Base-by-base conservation (phyloP, 257 asterid genomes). In the Echites panduratus region DNA sequence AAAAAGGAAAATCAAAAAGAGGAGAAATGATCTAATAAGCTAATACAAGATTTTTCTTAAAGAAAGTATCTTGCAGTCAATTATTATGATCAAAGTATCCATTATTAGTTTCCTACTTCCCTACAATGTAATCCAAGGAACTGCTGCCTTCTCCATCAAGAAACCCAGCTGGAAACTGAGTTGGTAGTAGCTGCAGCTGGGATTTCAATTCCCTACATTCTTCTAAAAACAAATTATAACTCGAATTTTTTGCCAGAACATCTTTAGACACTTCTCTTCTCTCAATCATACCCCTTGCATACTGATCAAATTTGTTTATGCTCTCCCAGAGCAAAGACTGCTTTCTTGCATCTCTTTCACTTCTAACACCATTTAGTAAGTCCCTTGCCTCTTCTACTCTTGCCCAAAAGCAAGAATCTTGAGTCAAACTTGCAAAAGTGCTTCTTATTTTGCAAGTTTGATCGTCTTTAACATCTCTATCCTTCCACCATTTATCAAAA, bases 351-450 rank as follows among this genome's bases (percentile, higher is more conserved):
- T 90, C 97, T 57, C 81, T 72, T 61, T 84, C 96, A 20, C 85
- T 72, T 11, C 82, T 76, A 20, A 87, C 65, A 26, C 70, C 64
- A 9, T 63, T 74, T 26, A 93, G 80, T 38, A 76, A 64, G 19
- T 89, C 96, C 62, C 84, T 84, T 9, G 97, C 95, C 59, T 89
- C 98, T 81, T 93, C 98, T 2, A 90, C 96, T 67, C 81, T 67
- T 19, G 96, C 98, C 98, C 98, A 93, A 73, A 90, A 93, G 73
- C 97, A 90, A 0, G 98, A 84, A 81, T 93, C 98, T 74, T 89
- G 98, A 0, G 98, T 93, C 79, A 83, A 74, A 66, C 89, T 70
- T 0, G 98, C 98, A 6, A 84, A 89, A 73, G 78, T 86, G 75
- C 89, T 93, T 72, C 98, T 87, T 14, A 82, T 81, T 27, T 81